Base-by-base conservation (phyloP, 1,139 yeast species). In the Hemisphaericaspora lyxosophila region DNA sequence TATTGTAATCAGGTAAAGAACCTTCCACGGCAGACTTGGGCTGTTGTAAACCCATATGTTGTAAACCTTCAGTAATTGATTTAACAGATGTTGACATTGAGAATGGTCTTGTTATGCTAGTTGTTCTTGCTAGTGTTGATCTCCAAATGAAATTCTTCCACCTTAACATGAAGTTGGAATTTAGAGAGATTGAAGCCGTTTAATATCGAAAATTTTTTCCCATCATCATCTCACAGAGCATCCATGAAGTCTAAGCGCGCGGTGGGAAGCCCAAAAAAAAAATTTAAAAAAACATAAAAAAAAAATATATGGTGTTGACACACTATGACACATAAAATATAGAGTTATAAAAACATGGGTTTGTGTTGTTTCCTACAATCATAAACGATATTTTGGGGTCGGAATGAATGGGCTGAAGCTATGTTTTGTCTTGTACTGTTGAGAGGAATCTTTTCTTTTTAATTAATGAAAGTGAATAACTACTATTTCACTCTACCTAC, bases 1-100 rank as follows among this genome's bases (percentile, higher is more conserved):
- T 81, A 60, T 86, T 88, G 57, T 70, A 70, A 35, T 75, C 78
- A n/a, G 95, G 94, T 53, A 65, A 74, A 0, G 30, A 22, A 15
- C 54, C 60, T 30, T 54, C 55, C 11, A 35, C 31, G 31, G 40
- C 47, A 7, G 57, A 39, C 8, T 53, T 29, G 5, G 73, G 69
- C 38, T 56, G 58, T 17, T 50, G 42, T 45, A 70, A 62, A 12
- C 75, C 76, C 42, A 70, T 55, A 33, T 60, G 55, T 40, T 53
- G 52, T 47, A 71, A 63, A 34, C 65, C 60, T 43, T 60, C 54
- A 29, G 69, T 60, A 43, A 70, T 66, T 36, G 67, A 50, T 8
- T 37, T 28, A 14, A 42, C 47, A 15, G 48, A 28, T n/a, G 31
- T 12, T 28, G 31, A 40, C 45, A 43, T 44, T 6, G 31, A 6